A percentile compares a stretch with the other conserved stretches of the same genome.
Conservation (phyloP, 495 filamentous ascomycete genomes). For the Neurospora sp. region DNA sequence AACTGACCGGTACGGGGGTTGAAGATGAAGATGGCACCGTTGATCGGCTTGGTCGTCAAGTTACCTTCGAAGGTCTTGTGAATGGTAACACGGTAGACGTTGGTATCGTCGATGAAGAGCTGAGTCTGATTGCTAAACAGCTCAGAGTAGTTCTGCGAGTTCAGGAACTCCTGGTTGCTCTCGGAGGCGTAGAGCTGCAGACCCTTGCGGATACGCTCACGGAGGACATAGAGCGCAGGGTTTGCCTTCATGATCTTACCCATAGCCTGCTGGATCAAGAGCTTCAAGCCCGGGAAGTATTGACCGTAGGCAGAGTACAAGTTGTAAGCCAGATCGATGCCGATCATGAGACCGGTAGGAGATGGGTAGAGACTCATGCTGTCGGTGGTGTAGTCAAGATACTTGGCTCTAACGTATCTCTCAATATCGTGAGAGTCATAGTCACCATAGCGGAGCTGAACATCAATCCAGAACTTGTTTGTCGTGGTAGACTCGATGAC, state of each 20-base stretch:
- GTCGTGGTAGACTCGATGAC: conserved; percentile 89
- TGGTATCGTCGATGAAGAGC: conserved; percentile 98
- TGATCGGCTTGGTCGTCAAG: conserved; percentile 98
- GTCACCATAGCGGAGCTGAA: conserved; percentile 95
- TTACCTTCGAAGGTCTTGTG: conserved; percentile 99
- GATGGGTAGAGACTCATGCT: conserved; percentile 99
- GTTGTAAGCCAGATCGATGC: conserved; percentile 96
- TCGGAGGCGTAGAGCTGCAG: conserved; percentile 97
- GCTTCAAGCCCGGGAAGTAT: conserved; percentile 97
- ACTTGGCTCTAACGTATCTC: conserved; percentile 94
- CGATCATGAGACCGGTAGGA: conserved; percentile 96
- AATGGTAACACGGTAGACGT: conserved; percentile 98
- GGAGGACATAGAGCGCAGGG: conserved; percentile 88
- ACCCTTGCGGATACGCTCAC: conserved; percentile 98
- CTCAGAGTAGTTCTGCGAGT: conserved; percentile 99
- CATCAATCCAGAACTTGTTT: conserved; percentile 99
- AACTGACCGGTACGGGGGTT: conserved; percentile 95
- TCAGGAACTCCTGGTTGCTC: conserved; percentile 98
- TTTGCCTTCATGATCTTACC: conserved; percentile 99
- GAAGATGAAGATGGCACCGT: conserved; percentile 99
- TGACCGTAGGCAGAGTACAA: conserved; percentile 95
- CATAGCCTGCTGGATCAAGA: conserved; percentile 96
- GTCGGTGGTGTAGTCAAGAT: conserved; percentile 97
- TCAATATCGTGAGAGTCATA: conserved; percentile 99
- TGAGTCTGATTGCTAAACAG: conserved; percentile 99